These are phyloP conservation scores for Kwoniella heveanensis DNA, from an alignment of 768 basidiomycete species.

Conservation along the genomic window DNA sequence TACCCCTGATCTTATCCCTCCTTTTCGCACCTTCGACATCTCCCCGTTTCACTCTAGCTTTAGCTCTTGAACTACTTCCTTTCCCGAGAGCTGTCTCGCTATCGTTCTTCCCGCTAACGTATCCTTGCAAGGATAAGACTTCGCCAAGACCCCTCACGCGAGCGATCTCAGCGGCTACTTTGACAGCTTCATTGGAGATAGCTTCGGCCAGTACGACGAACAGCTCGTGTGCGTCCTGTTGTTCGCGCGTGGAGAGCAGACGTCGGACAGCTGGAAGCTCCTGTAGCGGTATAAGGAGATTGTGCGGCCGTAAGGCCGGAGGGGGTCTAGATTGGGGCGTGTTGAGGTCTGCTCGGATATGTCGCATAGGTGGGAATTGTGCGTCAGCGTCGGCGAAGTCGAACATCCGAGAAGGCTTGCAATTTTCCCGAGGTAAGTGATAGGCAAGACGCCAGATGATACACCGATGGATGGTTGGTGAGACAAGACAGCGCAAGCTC, in stretches of 20 bases:
- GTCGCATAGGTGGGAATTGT: background rate
- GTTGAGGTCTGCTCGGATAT: constrained; percentile 51
- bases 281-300: constrained; percentile 71
- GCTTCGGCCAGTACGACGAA: constrained; percentile 90
- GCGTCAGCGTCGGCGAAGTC: too few relatives aligned
- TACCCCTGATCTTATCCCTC: constrained; percentile 30
- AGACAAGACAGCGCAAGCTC: too few relatives aligned
- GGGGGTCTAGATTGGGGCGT: constrained; percentile 58
- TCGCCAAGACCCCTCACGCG: constrained; percentile 72
- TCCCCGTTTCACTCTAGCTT: constrained; percentile 12
- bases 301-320: constrained; percentile 69
- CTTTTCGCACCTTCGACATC: constrained; percentile 23
- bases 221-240: constrained; percentile 98
- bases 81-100: too few relatives aligned
- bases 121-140: constrained; percentile 36
- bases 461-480: too few relatives aligned
- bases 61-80: background rate
- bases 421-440: too few relatives aligned
- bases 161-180: constrained; percentile 71
- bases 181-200: constrained; percentile 77
- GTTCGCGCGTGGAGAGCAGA: constrained; percentile 79
- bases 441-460: too few relatives aligned
- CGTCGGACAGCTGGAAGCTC: constrained; percentile 57
- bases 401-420: too few relatives aligned
- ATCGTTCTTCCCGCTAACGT: constrained; percentile 21